Evolutionary conservation across 495 filamentous ascomycete genomes (phyloP), one percentile per base, ranked within the genome.

Genomic region (Parachaetomium inaequale): DNA sequence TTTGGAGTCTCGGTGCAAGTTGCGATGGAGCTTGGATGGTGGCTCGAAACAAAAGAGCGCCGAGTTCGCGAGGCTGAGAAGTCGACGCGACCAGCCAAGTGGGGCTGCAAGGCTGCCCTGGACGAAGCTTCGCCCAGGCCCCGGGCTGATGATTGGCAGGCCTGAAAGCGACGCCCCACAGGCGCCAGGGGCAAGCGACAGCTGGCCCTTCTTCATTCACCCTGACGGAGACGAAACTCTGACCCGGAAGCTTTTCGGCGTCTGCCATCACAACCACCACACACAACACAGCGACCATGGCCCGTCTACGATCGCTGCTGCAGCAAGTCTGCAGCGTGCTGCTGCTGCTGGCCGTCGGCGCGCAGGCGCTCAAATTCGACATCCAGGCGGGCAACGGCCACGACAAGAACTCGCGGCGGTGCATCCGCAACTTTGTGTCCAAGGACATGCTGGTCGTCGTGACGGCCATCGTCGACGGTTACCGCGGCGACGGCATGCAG

Each of bases 361-460:
- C 85, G 56, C 79, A 85, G 55, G 92, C 92, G 32, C 82, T 98
- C 60, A 97, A 96, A 77, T 98, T 98, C 82, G 95, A 98, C 66
- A 82, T 98, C 58, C 74, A 84, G 68, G 91, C 94, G 15, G 78
- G 85, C 59, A 81, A 79, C 19, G 78, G 75, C 62, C 81, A 85
- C 70, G 83, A 80, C 74, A 78, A 81, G 68, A 82, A 58, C 54
- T 66, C 85, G 70, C 81, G 84, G 73, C 84, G 95, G 83, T 98
- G 94, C 79, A 91, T 98, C 75, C 87, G 95, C 68, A 98, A 98
- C 78, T 98, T 97, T 73, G 93, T 97, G 59, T 80, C 86, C 54
- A 90, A 87, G 75, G 92, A 96, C 73, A 95, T 93, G 58, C 80
- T 98, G 62, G 94, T 98, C n/a, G 93, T 98, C 7, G 94, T 98